These are phyloP conservation scores for Clohesyomyces aquaticus DNA, from an alignment of 495 filamentous ascomycete genomes.

Conservation along the genomic window DNA sequence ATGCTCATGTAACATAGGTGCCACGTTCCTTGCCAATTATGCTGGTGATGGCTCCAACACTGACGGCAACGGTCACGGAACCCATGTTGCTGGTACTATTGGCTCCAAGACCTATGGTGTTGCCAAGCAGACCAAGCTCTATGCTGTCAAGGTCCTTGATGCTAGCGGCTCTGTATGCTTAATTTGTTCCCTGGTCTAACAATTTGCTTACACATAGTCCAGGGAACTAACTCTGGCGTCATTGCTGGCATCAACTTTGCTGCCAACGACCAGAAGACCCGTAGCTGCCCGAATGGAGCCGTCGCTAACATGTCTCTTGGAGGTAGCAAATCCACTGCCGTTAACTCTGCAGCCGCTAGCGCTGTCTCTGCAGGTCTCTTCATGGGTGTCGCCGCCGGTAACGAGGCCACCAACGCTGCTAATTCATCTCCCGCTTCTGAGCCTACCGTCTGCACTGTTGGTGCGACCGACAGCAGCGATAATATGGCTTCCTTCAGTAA, in stretches of 20 bases:
- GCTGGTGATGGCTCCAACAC: constrained; percentile 45
- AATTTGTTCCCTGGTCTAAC: background rate
- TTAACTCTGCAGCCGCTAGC: constrained; percentile 31
- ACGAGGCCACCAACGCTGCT: constrained; percentile 32
- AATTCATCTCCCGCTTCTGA: constrained; percentile 41
- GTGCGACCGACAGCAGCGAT: constrained; percentile 47
- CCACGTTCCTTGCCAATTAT: constrained; percentile 37
- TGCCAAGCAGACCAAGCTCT: constrained; percentile 62
- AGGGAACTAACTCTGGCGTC: constrained; percentile 52
- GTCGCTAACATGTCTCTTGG: constrained; percentile 41
- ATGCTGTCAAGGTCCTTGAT: constrained; percentile 69
- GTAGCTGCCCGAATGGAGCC: constrained; percentile 29
- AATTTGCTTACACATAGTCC: background rate
- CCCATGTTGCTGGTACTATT: constrained; percentile 66
- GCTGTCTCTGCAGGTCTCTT: constrained; percentile 33
- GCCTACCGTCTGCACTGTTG: constrained; percentile 47
- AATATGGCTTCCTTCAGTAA: constrained; percentile 46
- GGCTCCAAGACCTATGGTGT: constrained; percentile 64
- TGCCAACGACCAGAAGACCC: constrained; percentile 50
- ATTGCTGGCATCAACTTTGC: constrained; percentile 61
- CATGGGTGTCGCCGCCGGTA: constrained; percentile 39
- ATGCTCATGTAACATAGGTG: constrained; percentile 25
- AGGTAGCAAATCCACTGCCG: constrained; percentile 33
- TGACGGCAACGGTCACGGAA: constrained; percentile 64
- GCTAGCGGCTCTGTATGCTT: constrained; percentile 46